Percentiles rank a stretch among this genome's conserved stretches.
phyloP scores from a whole-genome alignment of 306 rosid species.

The Boehmeria nivea region DNA sequence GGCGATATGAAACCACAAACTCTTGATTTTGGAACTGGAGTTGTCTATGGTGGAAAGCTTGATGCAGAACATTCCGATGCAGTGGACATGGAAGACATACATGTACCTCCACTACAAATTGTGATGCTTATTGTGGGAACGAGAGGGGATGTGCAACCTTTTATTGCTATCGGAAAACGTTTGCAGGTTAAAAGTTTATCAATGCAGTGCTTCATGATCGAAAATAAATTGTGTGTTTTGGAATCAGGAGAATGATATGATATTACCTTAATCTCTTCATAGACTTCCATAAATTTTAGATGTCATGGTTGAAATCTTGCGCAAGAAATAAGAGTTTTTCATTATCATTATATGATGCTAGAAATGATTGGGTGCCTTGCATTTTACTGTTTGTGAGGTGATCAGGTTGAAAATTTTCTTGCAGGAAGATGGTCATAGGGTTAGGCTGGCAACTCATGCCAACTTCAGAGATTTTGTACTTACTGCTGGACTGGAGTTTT shows the following conservation, averaged over 20 bases:
- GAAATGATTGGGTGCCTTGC: background rate
- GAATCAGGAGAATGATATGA: background rate
- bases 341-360: background rate
- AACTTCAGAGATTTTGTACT: conserved; percentile 88
- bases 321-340: background rate
- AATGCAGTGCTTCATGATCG: background rate
- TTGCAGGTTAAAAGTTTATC: conserved; percentile 51
- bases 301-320: no score
- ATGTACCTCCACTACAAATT: conserved; percentile 62
- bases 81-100: conserved; percentile 26
- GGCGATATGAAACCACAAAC: conserved; percentile 35
- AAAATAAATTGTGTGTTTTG: background rate
- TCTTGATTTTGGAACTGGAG: conserved; percentile 33
- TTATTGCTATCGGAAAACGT: conserved; percentile 82
- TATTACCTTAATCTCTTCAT: background rate
- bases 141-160: conserved; percentile 92
- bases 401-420: conserved; percentile 29
- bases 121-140: conserved; percentile 95
- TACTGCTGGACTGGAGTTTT: conserved; percentile 84
- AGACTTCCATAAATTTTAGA: background rate
- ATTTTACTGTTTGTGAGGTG: conserved; percentile 16
- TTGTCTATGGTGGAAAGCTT: conserved; percentile 9
- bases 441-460: conserved; percentile 89
- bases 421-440: conserved; percentile 85
- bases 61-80: conserved; percentile 26